Percentiles rank a stretch among this genome's conserved stretches.
Conservation (phyloP, 345 rosid genomes). For the Melaleuca quinquenervia region DNA sequence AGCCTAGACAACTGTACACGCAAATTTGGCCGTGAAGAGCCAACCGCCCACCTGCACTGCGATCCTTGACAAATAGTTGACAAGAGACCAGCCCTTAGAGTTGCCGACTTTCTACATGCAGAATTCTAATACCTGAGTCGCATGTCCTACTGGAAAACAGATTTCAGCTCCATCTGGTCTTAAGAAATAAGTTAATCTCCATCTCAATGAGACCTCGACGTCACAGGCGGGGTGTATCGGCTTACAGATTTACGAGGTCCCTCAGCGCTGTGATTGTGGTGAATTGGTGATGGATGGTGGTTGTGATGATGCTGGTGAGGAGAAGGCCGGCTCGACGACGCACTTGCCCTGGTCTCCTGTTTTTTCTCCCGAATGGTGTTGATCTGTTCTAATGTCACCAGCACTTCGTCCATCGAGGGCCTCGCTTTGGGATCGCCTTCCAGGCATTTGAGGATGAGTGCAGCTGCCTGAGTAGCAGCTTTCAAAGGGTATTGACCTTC, state of each 20-base stretch:
- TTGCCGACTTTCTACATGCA: not conserved
- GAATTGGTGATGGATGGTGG: not conserved
- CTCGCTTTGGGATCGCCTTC: constrained; percentile 56
- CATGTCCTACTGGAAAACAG: not conserved
- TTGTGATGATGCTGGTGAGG: not conserved
- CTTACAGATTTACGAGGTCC: not conserved
- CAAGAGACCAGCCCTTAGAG: not conserved
- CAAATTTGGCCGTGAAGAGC: not conserved
- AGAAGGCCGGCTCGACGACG: not conserved
- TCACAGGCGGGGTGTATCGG: rapidly evolving
- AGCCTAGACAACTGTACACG: not conserved
- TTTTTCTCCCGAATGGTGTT: not conserved
- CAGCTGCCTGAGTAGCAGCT: constrained; percentile 36
- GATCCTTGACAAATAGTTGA: not conserved
- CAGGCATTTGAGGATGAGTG: constrained; percentile 38
- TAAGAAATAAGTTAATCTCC: not conserved
- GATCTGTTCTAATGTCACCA: constrained; percentile 19
- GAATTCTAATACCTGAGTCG: not conserved
- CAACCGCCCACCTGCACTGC: not conserved
- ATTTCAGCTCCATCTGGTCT: not conserved
- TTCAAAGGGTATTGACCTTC: constrained; percentile 31
- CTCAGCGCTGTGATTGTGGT: not conserved
- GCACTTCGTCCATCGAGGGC: constrained; percentile 55
- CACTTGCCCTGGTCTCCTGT: not conserved
- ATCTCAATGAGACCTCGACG: not conserved